These are phyloP conservation scores for Acanthamoeba lugdunensis DNA, from an alignment of 208 protist genomes.

Conservation along the genomic window DNA sequence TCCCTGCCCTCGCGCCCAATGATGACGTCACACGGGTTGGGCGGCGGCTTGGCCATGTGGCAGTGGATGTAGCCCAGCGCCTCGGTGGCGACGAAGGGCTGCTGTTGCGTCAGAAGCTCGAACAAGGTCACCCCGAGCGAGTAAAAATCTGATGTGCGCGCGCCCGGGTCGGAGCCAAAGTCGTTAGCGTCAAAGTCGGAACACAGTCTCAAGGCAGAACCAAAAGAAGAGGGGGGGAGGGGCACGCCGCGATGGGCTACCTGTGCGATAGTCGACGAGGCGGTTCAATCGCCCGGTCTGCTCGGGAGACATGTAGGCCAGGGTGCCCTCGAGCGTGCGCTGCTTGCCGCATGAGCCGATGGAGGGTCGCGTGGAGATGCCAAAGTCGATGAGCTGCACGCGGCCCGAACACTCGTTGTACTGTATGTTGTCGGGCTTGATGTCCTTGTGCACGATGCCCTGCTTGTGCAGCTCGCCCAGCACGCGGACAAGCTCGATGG, in stretches of 20 bases:
- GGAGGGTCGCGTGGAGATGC: constrained; percentile 19
- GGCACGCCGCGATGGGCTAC: too few relatives aligned
- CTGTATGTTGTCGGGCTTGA: constrained; percentile 71
- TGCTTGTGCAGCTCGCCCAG: constrained; percentile 61
- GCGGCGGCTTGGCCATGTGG: constrained; percentile 64
- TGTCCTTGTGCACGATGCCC: constrained; percentile 69
- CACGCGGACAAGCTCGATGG: constrained; percentile 45
- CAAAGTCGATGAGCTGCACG: constrained; percentile 67
- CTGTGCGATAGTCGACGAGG: constrained; percentile 16
- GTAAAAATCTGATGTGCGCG: constrained; percentile 47
- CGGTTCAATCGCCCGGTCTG: constrained; percentile 34
- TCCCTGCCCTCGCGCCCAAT: not conserved
- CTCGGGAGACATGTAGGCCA: not conserved
- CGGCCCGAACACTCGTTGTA: constrained; percentile 7
- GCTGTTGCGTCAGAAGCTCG: constrained; percentile 58
- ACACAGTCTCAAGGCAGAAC: too few relatives aligned
- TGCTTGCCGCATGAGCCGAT: not conserved
- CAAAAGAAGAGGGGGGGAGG: too few relatives aligned
- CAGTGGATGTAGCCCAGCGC: constrained; percentile 46
- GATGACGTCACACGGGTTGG: constrained; percentile 26
- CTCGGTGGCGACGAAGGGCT: constrained; percentile 22
- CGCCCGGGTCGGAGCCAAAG: too few relatives aligned
- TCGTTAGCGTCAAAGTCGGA: too few relatives aligned
- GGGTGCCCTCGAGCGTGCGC: not conserved
- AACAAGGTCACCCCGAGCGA: constrained; percentile 59